Evolutionary conservation across 164 flowering plant genomes (phyloP).

Genomic region (Nymphaea colorata): DNA sequence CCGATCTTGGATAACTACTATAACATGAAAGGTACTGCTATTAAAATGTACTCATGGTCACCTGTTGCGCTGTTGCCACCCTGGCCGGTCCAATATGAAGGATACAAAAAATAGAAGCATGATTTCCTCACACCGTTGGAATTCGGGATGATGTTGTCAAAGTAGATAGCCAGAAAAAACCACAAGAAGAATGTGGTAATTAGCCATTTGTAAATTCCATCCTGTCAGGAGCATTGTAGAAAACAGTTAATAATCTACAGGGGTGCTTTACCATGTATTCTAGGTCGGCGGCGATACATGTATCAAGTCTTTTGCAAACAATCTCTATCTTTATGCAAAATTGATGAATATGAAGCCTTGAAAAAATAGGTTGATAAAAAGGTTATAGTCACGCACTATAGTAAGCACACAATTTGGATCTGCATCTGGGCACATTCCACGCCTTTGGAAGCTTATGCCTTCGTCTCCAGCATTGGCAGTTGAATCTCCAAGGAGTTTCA

Average conservation of each 20-base stretch:
- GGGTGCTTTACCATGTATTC: too few relatives aligned
- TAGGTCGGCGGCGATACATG: too few relatives aligned
- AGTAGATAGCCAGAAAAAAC: constrained; percentile 84
- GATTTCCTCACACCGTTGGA: constrained; percentile 80
- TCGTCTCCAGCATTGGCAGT: constrained; percentile 53
- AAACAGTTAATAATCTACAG: too few relatives aligned
- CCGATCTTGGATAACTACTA: constrained; percentile 1
- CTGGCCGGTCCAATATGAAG: constrained; percentile 86
- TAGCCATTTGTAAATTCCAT: constrained; percentile 69
- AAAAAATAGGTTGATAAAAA: too few relatives aligned
- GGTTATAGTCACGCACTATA: constrained; percentile 35
- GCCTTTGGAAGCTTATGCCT: constrained; percentile 73
- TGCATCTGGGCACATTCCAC: constrained; percentile 45
- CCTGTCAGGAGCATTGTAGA: constrained; percentile 32
- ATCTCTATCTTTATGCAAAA: too few relatives aligned
- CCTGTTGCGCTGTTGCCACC: constrained; percentile 74
- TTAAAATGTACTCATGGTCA: constrained; percentile 9
- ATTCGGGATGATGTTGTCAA: constrained; percentile 81
- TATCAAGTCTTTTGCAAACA: too few relatives aligned
- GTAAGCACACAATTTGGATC: constrained; percentile 53
- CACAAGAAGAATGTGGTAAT: constrained; percentile 52
- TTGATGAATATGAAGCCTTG: too few relatives aligned
- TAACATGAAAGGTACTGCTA: neutral
- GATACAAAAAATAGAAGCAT: constrained; percentile 57
- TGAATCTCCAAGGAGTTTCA: constrained; percentile 49